phyloP scores from a whole-genome alignment of 192 early-diverging fungal species.

The Rhizophagus clarus region DNA sequence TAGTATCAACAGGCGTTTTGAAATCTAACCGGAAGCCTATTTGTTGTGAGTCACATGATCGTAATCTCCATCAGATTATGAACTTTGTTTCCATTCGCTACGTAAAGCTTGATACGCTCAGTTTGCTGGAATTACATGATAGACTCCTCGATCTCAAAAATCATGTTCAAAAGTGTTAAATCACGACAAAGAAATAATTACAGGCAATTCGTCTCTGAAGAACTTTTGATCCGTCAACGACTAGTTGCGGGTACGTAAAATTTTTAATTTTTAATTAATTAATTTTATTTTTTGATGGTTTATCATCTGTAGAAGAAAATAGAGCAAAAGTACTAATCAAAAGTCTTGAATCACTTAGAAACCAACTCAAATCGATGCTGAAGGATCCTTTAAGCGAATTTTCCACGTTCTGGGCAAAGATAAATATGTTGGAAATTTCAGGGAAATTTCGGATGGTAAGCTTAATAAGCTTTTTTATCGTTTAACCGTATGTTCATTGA shows the following conservation, averaged over 20 bases:
- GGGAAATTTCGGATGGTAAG: slow-evolving; percentile 55
- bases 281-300: not conserved
- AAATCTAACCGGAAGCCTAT: too few species aligned
- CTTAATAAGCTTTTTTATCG: not conserved
- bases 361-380: slow-evolving; percentile 45
- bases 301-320: slow-evolving; percentile 22
- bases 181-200: too few species aligned
- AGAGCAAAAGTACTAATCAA: slow-evolving; percentile 38
- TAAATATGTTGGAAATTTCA: slow-evolving; percentile 55
- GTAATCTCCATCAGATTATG: too few species aligned
- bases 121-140: too few species aligned
- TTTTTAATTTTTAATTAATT: too few species aligned
- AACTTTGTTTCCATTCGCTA: too few species aligned
- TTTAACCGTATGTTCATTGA: too few species aligned
- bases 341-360: slow-evolving; percentile 35
- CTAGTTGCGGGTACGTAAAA: not conserved
- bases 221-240: not conserved
- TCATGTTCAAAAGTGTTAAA: too few species aligned
- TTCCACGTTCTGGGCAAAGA: slow-evolving; percentile 51
- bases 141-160: too few species aligned
- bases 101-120: too few species aligned
- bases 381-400: slow-evolving; percentile 61
- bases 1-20: too few species aligned
- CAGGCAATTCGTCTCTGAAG: not conserved
- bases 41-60: too few species aligned